Evolutionary conservation across 106 monocot species (phyloP).

Genomic region (Acorus calamus): DNA sequence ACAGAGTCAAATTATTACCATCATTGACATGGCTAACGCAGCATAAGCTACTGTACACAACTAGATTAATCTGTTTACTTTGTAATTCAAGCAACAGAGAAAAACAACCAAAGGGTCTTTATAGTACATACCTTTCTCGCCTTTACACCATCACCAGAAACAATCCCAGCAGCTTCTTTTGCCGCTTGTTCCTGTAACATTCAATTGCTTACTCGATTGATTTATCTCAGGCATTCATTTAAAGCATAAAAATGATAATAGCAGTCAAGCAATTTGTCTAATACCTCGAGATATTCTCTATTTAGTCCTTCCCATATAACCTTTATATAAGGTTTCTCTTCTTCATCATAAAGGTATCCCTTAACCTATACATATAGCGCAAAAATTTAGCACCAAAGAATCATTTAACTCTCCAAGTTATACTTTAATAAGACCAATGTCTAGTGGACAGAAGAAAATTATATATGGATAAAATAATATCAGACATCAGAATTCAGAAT

Average conservation of each 20-base stretch:
- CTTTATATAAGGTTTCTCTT: conserved; percentile 61
- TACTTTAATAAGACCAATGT: not conserved
- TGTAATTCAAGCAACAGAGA: no score
- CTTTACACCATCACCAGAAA: no score
- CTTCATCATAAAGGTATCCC: conserved; percentile 76
- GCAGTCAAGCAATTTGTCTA: not conserved
- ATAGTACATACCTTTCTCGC: no score
- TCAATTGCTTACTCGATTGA: not conserved
- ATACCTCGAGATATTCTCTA: conserved; percentile 90
- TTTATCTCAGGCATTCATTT: not conserved
- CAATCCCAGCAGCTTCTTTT: conserved; percentile 52
- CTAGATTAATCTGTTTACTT: no score
- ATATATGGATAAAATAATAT: not conserved
- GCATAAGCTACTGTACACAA: no score
- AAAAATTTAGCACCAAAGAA: not conserved
- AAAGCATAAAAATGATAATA: not conserved
- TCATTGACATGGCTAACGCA: no score
- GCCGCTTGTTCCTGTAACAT: conserved; percentile 67
- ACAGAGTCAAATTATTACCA: no score
- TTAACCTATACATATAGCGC: conserved; percentile 39
- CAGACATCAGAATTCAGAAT: not conserved
- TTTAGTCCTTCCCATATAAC: conserved; percentile 97
- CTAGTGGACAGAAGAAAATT: not conserved
- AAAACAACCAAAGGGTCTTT: no score
- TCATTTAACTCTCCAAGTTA: not conserved